Conservation (phyloP, 768 basidiomycete genomes). For the Naganishia vaughanmartiniae region DNA sequence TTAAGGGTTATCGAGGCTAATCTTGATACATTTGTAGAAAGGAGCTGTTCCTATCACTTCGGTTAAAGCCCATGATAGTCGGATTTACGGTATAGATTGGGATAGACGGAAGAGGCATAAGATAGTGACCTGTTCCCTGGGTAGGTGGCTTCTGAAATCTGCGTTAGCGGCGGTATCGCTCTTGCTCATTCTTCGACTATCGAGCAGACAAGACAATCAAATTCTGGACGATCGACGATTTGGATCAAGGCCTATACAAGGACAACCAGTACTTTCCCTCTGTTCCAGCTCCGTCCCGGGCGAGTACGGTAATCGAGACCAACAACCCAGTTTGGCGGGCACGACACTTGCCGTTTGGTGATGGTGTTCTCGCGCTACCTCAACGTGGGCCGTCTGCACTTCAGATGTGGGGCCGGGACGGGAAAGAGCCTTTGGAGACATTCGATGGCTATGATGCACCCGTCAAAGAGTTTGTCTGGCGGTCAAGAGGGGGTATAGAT, state of each 20-base stretch:
- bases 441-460: slow-evolving; percentile 90
- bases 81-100: slow-evolving; percentile 99
- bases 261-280: slow-evolving; percentile 35
- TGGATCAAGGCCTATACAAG: slow-evolving; percentile 32
- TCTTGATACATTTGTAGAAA: slow-evolving; percentile 59
- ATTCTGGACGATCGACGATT: slow-evolving; percentile 64
- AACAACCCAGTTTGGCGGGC: slow-evolving; percentile 93
- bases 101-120: slow-evolving; percentile 70
- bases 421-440: slow-evolving; percentile 58
- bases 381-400: slow-evolving; percentile 80
- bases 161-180: neutral
- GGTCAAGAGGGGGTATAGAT: slow-evolving; percentile 59
- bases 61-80: slow-evolving; percentile 78
- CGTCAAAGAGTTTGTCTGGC: slow-evolving; percentile 98
- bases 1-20: neutral
- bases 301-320: slow-evolving; percentile 59
- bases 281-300: slow-evolving; percentile 40
- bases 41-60: slow-evolving; percentile 74
- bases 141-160: slow-evolving; percentile 29
- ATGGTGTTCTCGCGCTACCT: slow-evolving; percentile 79
- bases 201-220: slow-evolving; percentile 79
- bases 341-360: slow-evolving; percentile 84
- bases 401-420: slow-evolving; percentile 70
- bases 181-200: neutral
- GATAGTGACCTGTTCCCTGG: slow-evolving; percentile 85